Evolutionary conservation across 257 asterid species (phyloP), one percentile per base, ranked within the genome.

Genomic region (Nicotiana knightiana): DNA sequence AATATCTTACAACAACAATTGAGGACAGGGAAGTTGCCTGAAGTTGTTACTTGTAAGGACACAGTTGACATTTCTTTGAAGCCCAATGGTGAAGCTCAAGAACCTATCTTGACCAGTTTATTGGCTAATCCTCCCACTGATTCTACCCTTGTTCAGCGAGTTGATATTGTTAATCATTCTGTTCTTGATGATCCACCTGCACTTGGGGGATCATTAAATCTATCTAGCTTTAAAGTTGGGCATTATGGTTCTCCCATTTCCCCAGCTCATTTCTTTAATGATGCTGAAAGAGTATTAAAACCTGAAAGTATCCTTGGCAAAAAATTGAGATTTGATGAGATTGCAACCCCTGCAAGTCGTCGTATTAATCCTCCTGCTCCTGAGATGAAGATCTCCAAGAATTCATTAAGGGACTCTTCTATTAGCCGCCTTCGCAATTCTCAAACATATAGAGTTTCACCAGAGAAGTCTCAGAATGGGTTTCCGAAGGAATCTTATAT

Each of bases 1-100:
- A 97, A 90, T 61, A 70, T 90, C 79, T 54, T 90, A 81, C 93
- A 90, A 87, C 95, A 91, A 82, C 91, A 93, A 82, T 75, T 93
- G 81, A 94, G 90, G 90, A 59, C 86, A 37, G 97, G 97, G 82
- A 88, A 85, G 77, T 82, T 90, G 77, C 89, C 91, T 39, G 94
- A 91, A 84, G 86, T 81, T 21, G 81, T 54, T 62, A 37, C 65
- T 79, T 43, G 85, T 51, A 64, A 30, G 81, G 80, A 83, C 48
- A 89, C 81, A 82, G 79, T 43, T 21, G 54, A 79, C 66, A 76
- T 63, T 82, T 87, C 88, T 9, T 84, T 82, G 67, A 86, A 89
- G 83, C 53, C 90, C 5, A 67, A 84, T 81, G 77, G 82, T 76
- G 86, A 85, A 9, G 82, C 77, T 35, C 90, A 85, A 85, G 97